A percentile compares a stretch with the other conserved stretches of the same genome.
These are phyloP conservation scores for Tetrahymena malaccensis DNA, from an alignment of 73 alveolate species.

Conservation along the genomic window DNA sequence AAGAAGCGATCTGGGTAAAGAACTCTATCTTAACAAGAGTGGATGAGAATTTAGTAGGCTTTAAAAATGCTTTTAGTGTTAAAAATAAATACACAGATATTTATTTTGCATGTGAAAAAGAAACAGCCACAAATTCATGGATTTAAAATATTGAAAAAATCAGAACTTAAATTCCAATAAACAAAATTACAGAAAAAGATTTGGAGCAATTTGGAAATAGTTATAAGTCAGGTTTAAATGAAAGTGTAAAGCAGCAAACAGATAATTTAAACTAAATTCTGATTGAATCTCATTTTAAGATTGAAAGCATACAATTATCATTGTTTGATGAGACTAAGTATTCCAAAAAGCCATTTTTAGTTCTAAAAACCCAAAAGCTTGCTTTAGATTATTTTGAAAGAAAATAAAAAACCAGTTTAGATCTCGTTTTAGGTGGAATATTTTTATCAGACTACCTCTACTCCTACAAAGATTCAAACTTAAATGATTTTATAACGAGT, in stretches of 20 bases:
- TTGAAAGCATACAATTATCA: not conserved
- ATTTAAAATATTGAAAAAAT: slow-evolving; percentile 16
- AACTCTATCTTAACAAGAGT: slow-evolving; percentile 15
- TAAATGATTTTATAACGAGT: not conserved
- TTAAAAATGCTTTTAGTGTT: slow-evolving; percentile 14
- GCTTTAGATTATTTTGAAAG: not conserved
- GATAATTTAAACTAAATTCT: not conserved
- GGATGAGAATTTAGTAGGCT: not conserved
- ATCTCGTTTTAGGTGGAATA: not conserved
- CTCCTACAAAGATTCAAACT: not conserved
- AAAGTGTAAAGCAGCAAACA: not conserved
- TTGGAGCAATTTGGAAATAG: not conserved
- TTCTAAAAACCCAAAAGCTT: not conserved
- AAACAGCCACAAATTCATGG: slow-evolving; percentile 1
- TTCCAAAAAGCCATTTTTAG: not conserved
- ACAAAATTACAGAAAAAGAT: not conserved
- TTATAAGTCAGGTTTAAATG: not conserved
- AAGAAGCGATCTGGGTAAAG: slow-evolving; percentile 6
- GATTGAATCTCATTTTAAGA: not conserved
- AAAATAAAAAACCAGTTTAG: not conserved
- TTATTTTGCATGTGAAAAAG: slow-evolving; percentile 9
- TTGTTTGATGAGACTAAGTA: not conserved
- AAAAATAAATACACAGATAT: slow-evolving; percentile 26
- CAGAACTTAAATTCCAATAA: not conserved
- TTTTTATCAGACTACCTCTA: not conserved